Evolutionary conservation across 164 flowering plant genomes (phyloP).

Genomic region (Macadamia tetraphylla): DNA sequence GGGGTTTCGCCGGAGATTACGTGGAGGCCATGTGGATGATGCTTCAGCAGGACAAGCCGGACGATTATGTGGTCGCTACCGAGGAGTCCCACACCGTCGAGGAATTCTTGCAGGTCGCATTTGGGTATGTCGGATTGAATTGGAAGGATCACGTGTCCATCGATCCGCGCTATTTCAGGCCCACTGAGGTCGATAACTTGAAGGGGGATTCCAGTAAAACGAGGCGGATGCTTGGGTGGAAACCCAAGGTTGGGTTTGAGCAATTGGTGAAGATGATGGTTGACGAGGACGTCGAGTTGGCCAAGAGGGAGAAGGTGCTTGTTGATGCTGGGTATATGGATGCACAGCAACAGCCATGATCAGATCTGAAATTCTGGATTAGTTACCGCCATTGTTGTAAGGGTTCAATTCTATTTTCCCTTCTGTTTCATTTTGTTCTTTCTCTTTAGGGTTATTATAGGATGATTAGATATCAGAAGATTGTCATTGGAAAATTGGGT

Average conservation of each 20-base stretch:
- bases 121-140: slow-evolving; percentile 64
- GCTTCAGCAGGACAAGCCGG: slow-evolving; percentile 78
- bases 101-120: slow-evolving; percentile 64
- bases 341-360: slow-evolving; percentile 75
- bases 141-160: slow-evolving; percentile 75
- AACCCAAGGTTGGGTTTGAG: slow-evolving; percentile 69
- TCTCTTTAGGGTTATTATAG: neutral
- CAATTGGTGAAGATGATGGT: slow-evolving; percentile 87
- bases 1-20: slow-evolving; percentile 81
- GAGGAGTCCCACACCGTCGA: slow-evolving; percentile 73
- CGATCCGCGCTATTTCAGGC: slow-evolving; percentile 70
- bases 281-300: slow-evolving; percentile 63
- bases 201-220: slow-evolving; percentile 70
- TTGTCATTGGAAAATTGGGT: too few relatives aligned
- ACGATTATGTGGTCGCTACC: slow-evolving; percentile 75
- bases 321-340: slow-evolving; percentile 81
- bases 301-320: slow-evolving; percentile 76
- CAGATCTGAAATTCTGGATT: neutral
- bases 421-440: neutral
- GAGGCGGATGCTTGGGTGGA: slow-evolving; percentile 59
- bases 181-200: slow-evolving; percentile 67
- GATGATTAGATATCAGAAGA: too few relatives aligned
- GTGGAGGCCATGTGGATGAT: slow-evolving; percentile 93
- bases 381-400: neutral
- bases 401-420: neutral